phyloP scores from a whole-genome alignment of 805 yeast species.

The Sporopachydermia lactativora region DNA sequence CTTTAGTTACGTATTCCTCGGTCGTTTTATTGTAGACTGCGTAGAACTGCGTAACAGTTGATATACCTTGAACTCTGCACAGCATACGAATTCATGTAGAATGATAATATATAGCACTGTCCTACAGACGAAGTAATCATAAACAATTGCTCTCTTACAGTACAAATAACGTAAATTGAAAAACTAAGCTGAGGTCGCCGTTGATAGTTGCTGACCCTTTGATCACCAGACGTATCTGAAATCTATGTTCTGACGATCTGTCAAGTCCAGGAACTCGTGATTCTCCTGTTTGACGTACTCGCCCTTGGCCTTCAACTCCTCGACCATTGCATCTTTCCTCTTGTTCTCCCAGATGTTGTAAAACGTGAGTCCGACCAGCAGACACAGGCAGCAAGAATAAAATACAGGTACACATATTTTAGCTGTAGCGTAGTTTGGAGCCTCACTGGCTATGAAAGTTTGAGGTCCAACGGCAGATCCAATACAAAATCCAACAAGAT shows the following conservation, averaged over 20 bases:
- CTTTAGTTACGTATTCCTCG: too few species aligned
- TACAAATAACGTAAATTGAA: too few species aligned
- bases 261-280: conserved; percentile 36
- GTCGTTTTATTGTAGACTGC: too few species aligned
- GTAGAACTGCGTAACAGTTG: too few species aligned
- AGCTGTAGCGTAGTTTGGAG: conserved; percentile 46
- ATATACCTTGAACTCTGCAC: too few species aligned
- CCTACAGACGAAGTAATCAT: too few species aligned
- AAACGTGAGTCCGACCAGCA: not conserved
- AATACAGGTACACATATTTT: conserved; percentile 15
- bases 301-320: not conserved
- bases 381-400: conserved; percentile 5
- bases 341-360: conserved; percentile 1
- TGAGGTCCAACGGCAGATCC: conserved; percentile 68
- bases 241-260: conserved; percentile 38
- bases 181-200: too few species aligned
- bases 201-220: too few species aligned
- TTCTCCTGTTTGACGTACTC: conserved; percentile 17
- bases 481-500: conserved; percentile 49
- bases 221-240: conserved; percentile 30
- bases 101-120: too few species aligned
- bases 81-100: too few species aligned
- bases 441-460: conserved; percentile 40
- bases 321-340: not conserved
- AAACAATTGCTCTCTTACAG: too few species aligned